phyloP scores from a whole-genome alignment of 306 rosid genomes.

The Luffa aegyptiaca region DNA sequence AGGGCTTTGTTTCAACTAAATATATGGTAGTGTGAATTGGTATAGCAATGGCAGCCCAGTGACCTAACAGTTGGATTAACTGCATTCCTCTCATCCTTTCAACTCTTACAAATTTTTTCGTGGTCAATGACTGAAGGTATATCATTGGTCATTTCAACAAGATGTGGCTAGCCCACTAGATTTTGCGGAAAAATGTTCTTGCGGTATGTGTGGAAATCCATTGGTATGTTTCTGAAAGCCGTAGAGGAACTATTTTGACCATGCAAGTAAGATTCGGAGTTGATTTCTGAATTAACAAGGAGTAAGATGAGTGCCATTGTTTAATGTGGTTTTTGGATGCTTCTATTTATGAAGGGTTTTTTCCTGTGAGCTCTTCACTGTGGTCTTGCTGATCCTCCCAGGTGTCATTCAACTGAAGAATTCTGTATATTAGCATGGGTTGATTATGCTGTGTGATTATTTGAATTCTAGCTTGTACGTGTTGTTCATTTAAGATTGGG shows the following conservation, averaged over 20 bases:
- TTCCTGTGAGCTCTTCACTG: constrained; percentile 4
- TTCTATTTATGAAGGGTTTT: constrained; percentile 1
- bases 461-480: constrained; percentile 1
- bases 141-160: not conserved
- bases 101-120: not conserved
- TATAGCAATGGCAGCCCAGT: not conserved
- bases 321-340: not conserved
- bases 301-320: not conserved
- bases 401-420: constrained; percentile 17
- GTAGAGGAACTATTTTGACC: not conserved
- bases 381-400: constrained; percentile 15
- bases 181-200: not conserved
- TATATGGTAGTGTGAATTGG: constrained; percentile 4
- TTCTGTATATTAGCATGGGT: constrained; percentile 1
- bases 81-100: not conserved
- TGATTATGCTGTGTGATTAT: constrained; percentile 5
- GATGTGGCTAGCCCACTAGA: not conserved
- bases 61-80: constrained; percentile 1
- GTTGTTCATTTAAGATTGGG: constrained; percentile 21
- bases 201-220: not conserved
- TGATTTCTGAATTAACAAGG: not conserved
- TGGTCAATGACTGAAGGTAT: constrained; percentile 4
- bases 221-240: not conserved
- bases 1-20: constrained; percentile 5
- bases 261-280: not conserved